phyloP scores from a whole-genome alignment of 106 monocot genomes.

The Dendrobium chrysotoxum region DNA sequence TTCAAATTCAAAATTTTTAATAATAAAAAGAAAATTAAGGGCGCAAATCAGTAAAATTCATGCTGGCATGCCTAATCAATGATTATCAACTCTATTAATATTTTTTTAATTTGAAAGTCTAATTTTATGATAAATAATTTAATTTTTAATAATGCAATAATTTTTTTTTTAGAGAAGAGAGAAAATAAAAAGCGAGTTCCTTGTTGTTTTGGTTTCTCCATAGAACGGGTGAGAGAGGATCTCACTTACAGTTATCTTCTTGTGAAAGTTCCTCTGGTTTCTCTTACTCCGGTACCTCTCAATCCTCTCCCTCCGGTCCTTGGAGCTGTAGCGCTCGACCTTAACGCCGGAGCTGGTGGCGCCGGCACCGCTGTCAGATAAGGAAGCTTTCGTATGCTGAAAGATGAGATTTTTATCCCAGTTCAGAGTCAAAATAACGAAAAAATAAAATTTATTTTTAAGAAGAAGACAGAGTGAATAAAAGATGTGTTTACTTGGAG shows the following conservation, averaged over 20 bases:
- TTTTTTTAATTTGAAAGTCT: no score
- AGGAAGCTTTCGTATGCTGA: background rate
- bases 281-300: constrained; percentile 69
- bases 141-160: no score
- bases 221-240: background rate
- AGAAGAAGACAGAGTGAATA: background rate
- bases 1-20: background rate
- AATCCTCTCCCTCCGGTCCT: constrained; percentile 64
- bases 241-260: constrained; percentile 60
- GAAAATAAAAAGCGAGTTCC: no score
- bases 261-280: constrained; percentile 69
- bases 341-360: background rate
- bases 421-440: background rate
- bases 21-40: background rate
- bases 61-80: no score
- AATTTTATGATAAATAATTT: no score
- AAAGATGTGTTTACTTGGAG: constrained; percentile 22
- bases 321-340: constrained; percentile 45
- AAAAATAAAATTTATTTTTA: background rate
- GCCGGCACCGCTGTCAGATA: constrained; percentile 2
- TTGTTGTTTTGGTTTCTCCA: no score
- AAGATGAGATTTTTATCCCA: background rate
- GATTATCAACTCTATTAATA: no score
- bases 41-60: background rate
- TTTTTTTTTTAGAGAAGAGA: background rate